These are phyloP conservation scores for Kwoniella sp. DNA, from an alignment of 768 basidiomycete genomes.

Conservation along the genomic window DNA sequence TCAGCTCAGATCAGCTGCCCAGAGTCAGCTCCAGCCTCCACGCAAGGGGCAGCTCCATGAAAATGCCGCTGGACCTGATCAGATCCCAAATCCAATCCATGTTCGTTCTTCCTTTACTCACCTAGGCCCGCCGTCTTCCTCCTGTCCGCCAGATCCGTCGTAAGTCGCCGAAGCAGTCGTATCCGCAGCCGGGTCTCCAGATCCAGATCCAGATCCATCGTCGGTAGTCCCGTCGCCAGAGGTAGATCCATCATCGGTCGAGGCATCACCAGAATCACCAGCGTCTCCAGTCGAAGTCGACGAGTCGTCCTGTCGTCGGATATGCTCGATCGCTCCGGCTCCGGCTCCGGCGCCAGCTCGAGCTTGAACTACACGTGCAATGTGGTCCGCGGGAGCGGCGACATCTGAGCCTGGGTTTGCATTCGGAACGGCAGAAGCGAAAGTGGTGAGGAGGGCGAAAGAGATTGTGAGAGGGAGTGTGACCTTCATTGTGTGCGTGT, in stretches of 20 bases:
- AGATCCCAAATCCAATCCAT: too few relatives aligned
- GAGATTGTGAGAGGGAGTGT: constrained; percentile 2
- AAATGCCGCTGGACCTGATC: too few relatives aligned
- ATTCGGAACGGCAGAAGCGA: constrained; percentile 2
- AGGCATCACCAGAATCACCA: constrained; percentile 8
- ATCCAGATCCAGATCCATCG: not conserved
- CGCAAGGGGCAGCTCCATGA: too few relatives aligned
- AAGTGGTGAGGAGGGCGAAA: constrained; percentile 12
- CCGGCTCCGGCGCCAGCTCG: not conserved
- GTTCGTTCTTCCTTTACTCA: constrained; percentile 4
- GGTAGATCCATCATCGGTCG: constrained; percentile 10
- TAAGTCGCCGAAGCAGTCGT: constrained; percentile 4
- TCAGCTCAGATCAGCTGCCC: not conserved
- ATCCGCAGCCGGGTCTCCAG: not conserved
- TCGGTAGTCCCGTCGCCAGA: constrained; percentile 1
- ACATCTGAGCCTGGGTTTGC: not conserved
- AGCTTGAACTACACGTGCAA: not conserved
- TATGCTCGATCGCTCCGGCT: not conserved
- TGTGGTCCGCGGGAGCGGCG: not conserved
- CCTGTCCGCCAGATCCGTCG: constrained; percentile 20
- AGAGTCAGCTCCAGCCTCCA: not conserved
- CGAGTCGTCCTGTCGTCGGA: constrained; percentile 3
- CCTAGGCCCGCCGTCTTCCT: constrained; percentile 14
- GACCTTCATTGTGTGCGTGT: constrained; percentile 16
- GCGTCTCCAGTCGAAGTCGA: not conserved